These are phyloP conservation scores for Exophiala phaeomuriformis DNA, from an alignment of 2,329 filamentous ascomycete species.

Conservation along the genomic window DNA sequence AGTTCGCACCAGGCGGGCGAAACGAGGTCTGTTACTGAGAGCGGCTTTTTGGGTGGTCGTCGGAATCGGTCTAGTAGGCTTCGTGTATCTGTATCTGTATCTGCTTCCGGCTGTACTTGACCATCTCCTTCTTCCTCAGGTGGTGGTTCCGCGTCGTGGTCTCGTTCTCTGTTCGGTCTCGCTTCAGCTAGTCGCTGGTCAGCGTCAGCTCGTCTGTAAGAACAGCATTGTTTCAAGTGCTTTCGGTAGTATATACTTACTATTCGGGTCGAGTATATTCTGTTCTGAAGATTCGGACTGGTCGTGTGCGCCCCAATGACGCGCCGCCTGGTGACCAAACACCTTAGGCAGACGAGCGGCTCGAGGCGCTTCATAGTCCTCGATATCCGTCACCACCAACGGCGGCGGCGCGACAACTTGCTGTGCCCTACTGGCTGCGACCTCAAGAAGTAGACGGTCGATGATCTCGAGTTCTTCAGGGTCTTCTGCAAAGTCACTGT, in stretches of 20 bases:
- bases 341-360: constrained; percentile 37
- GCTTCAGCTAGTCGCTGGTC: constrained; percentile 26
- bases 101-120: constrained; percentile 13
- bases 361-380: constrained; percentile 38
- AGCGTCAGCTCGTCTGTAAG: constrained; percentile 39
- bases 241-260: constrained; percentile 11
- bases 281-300: background rate
- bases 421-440: constrained; percentile 31
- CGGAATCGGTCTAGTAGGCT: constrained; percentile 73
- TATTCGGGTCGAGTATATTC: constrained; percentile 21
- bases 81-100: constrained; percentile 37
- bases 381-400: constrained; percentile 35
- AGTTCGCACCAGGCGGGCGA: constrained; percentile 93
- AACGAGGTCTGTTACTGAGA: constrained; percentile 82
- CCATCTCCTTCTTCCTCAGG: constrained; percentile 4
- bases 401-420: constrained; percentile 15
- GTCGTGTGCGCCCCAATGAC: constrained; percentile 14
- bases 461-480: constrained; percentile 46
- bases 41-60: constrained; percentile 64
- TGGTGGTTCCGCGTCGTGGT: constrained; percentile 12
- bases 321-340: constrained; percentile 35
- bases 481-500: constrained; percentile 55
- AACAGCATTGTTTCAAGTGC: constrained; percentile 27
- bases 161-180: constrained; percentile 3
- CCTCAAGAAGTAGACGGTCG: constrained; percentile 44